Evolutionary conservation across 768 basidiomycete genomes (phyloP).

Genomic region (Baorangia bicolor): DNA sequence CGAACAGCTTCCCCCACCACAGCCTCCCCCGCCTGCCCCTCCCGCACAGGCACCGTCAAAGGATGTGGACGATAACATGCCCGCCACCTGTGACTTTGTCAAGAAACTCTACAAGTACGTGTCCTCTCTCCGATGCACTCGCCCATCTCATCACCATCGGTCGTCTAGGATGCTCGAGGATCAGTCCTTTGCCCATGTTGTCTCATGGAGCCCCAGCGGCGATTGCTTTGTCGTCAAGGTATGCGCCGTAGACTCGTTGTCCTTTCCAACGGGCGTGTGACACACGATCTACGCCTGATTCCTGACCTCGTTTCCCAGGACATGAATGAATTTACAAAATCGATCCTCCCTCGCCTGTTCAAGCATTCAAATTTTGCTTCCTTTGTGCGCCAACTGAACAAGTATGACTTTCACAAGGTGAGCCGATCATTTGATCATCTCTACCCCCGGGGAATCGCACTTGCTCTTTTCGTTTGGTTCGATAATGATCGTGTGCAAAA

Average conservation of each 20-base stretch:
- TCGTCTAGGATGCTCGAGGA: slow-evolving; percentile 85
- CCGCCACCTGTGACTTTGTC: slow-evolving; percentile 89
- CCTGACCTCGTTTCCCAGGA: slow-evolving; percentile 44
- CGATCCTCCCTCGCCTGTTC: slow-evolving; percentile 88
- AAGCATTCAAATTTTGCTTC: slow-evolving; percentile 94
- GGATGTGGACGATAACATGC: slow-evolving; percentile 70
- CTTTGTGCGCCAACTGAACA: slow-evolving; percentile 92
- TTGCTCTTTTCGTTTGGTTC: slow-evolving; percentile 10
- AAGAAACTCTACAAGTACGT: slow-evolving; percentile 90
- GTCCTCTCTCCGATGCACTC: neutral
- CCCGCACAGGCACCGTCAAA: slow-evolving; percentile 25
- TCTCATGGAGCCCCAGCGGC: slow-evolving; percentile 80
- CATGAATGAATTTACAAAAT: slow-evolving; percentile 96
- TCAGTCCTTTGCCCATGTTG: slow-evolving; percentile 63
- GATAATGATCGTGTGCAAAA: slow-evolving; percentile 11
- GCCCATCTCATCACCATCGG: slow-evolving; percentile 1
- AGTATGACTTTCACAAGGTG: slow-evolving; percentile 95
- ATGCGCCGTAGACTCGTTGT: neutral
- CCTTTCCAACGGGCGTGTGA: neutral
- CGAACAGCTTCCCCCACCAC: slow-evolving; percentile 27
- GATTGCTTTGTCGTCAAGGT: slow-evolving; percentile 90
- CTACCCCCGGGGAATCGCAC: neutral
- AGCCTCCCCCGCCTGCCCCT: slow-evolving; percentile 20
- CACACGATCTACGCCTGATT: slow-evolving; percentile 2
- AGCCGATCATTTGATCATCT: slow-evolving; percentile 15